Conservation (phyloP, 139 green algal species). For the Bryopsis sp. region DNA sequence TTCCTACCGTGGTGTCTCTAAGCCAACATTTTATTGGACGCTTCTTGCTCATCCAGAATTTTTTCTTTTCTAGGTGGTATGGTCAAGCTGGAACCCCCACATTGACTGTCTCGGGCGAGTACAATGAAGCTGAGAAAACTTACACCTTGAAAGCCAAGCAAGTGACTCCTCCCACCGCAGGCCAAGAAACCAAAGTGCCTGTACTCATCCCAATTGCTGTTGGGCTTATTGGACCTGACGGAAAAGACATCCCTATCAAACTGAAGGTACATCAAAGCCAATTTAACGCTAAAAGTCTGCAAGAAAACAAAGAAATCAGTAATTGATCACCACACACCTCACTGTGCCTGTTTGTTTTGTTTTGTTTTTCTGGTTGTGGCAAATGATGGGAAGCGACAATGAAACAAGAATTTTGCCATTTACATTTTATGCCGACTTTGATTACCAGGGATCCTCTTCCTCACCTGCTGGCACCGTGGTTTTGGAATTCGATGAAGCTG, state of each 20-base stretch:
- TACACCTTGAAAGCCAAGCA: slow-evolving; percentile 69
- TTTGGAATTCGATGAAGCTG: slow-evolving; percentile 12
- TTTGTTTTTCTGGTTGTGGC: no score
- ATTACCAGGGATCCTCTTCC: background rate
- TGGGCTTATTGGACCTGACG: slow-evolving; percentile 71
- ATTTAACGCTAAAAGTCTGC: no score
- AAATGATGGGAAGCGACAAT: no score
- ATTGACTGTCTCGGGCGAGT: slow-evolving; percentile 53
- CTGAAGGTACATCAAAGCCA: no score
- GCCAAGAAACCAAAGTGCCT: slow-evolving; percentile 65
- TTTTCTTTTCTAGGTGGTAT: slow-evolving; percentile 80
- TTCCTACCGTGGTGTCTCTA: background rate
- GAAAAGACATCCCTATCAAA: slow-evolving; percentile 64
- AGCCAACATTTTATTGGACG: background rate
- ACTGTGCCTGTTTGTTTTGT: no score
- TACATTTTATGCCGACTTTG: no score
- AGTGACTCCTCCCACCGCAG: slow-evolving; percentile 53
- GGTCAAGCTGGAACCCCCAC: slow-evolving; percentile 83
- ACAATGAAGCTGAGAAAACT: slow-evolving; percentile 64
- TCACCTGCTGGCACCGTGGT: background rate
- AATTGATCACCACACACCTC: no score
- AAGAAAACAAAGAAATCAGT: no score
- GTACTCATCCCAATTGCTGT: slow-evolving; percentile 77
- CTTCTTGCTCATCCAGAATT: background rate
- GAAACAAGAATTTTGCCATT: no score